Evolutionary conservation across 73 alveolate genomes (phyloP), one percentile per base, ranked within the genome.

Genomic region (Stentor coeruleus): DNA sequence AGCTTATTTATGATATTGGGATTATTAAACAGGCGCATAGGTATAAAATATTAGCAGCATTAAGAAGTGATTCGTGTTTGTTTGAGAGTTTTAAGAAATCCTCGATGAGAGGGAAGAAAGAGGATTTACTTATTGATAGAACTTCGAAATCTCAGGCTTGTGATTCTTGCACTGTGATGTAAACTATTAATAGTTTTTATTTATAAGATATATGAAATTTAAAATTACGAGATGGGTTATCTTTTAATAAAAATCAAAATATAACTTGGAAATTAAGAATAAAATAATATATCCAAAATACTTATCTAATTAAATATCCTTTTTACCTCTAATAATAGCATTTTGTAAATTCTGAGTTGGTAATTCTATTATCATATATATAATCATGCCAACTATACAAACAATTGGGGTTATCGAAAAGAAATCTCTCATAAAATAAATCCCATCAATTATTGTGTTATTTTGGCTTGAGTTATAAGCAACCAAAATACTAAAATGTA

Each of bases 401-500:
- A 31, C 15, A 20, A 31, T 31, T 31, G 28, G 28, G 73, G 35
- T 57, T 57, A 57, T 1, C 0, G 28, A 20, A 0, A 57, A 20
- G 1, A 57, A 57, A 57, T 57, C 15, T 2, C 28, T 57, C 28
- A 57, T 31, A 57, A 57, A 57, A 20, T 20, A 2, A 1, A 57
- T 57, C 28, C 28, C 73, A 2, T 31, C 28, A 2, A 57, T 57
- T 57, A 57, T 57, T 20, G 73, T 57, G 1, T n/a, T 20, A 20
- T 31, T 31, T 57, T 57, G 35, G 2, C 28, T 57, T 57, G 35
- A n/a, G 28, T 20, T 20, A 57, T 20, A 57, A 0, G 35, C 73
- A 57, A 57, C 73, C 15, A 57, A 20, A 57, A 84, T 79, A n/a
- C 72, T 39, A 6, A 59, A 39, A 39, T 84, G 90, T 40, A 74